Percentiles rank a stretch among this genome's conserved stretches.
Conservation (phyloP, 805 yeast species). For the Saturnispora gosingensis region DNA sequence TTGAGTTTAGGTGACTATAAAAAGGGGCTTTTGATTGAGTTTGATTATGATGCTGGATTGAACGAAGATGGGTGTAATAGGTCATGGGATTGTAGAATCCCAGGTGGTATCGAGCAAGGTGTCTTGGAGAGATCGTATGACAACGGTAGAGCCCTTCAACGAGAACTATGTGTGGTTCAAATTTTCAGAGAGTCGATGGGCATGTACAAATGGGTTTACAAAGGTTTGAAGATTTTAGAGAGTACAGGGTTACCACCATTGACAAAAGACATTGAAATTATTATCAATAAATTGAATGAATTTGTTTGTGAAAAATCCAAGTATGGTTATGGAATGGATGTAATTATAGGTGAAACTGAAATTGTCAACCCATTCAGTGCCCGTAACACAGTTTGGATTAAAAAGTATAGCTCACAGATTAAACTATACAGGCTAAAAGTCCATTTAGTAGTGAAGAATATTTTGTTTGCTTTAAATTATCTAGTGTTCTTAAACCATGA, state of each 20-base stretch:
- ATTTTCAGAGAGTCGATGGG: constrained; percentile 39
- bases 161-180: constrained; percentile 39
- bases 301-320: constrained; percentile 25
- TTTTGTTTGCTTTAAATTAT: constrained; percentile 43
- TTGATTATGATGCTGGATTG: constrained; percentile 29
- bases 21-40: constrained; percentile 29
- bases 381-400: constrained; percentile 13
- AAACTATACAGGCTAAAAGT: constrained; percentile 26
- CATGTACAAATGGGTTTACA: constrained; percentile 35
- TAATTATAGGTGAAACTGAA: constrained; percentile 15
- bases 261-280: constrained; percentile 23
- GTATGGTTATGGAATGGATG: constrained; percentile 19
- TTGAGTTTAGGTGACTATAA: constrained; percentile 30
- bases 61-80: constrained; percentile 22
- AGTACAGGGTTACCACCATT: constrained; percentile 29
- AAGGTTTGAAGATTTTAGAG: constrained; percentile 31
- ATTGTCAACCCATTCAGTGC: constrained; percentile 13
- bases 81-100: constrained; percentile 31
- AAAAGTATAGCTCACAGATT: constrained; percentile 17
- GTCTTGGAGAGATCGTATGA: constrained; percentile 27
- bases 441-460: constrained; percentile 33
- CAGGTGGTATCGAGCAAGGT: constrained; percentile 31
- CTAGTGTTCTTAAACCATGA: constrained; percentile 33
- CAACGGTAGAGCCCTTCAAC: constrained; percentile 21
- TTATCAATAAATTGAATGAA: constrained; percentile 24